Percentiles rank a stretch among this genome's conserved stretches.
These are phyloP conservation scores for Articulospora tetracladia DNA, from an alignment of 495 filamentous ascomycete genomes.

Conservation along the genomic window DNA sequence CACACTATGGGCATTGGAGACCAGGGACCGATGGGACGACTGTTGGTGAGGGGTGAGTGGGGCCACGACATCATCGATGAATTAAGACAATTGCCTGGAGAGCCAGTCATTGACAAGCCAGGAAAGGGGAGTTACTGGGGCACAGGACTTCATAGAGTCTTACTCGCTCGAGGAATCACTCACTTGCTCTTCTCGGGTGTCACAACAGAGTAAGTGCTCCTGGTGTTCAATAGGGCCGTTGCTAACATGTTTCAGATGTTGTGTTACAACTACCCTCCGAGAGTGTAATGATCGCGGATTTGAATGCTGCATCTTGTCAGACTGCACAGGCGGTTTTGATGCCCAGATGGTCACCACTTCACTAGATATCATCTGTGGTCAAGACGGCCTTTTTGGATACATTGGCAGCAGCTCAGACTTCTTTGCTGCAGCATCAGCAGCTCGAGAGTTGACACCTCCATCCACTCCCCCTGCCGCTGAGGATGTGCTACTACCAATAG, in stretches of 20 bases:
- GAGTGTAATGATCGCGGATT: slow-evolving; percentile 74
- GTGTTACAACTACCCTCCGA: slow-evolving; percentile 63
- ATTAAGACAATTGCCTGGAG: slow-evolving; percentile 50
- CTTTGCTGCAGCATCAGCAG: slow-evolving; percentile 27
- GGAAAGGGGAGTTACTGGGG: slow-evolving; percentile 35
- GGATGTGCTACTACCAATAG: slow-evolving; percentile 29
- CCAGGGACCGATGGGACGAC: slow-evolving; percentile 56
- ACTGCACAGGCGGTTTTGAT: slow-evolving; percentile 37
- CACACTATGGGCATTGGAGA: slow-evolving; percentile 55
- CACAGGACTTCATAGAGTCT: slow-evolving; percentile 23
- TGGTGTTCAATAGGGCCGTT: slow-evolving; percentile 25
- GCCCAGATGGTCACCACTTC: slow-evolving; percentile 32
- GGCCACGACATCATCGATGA: slow-evolving; percentile 64
- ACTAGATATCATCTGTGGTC: slow-evolving; percentile 33
- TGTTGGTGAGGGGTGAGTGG: slow-evolving; percentile 62
- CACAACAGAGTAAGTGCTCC: slow-evolving; percentile 40
- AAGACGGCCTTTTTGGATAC: slow-evolving; percentile 33
- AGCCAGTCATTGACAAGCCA: slow-evolving; percentile 67
- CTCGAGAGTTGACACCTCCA: slow-evolving; percentile 29
- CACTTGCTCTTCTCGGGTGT: slow-evolving; percentile 62
- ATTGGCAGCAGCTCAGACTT: slow-evolving; percentile 31
- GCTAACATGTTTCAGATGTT: slow-evolving; percentile 50
- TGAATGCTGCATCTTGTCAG: slow-evolving; percentile 53
- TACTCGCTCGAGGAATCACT: slow-evolving; percentile 46
- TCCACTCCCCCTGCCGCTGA: slow-evolving; percentile 27